These are phyloP conservation scores for Nemania serpens DNA, from an alignment of 2,329 filamentous ascomycete genomes.

Conservation along the genomic window DNA sequence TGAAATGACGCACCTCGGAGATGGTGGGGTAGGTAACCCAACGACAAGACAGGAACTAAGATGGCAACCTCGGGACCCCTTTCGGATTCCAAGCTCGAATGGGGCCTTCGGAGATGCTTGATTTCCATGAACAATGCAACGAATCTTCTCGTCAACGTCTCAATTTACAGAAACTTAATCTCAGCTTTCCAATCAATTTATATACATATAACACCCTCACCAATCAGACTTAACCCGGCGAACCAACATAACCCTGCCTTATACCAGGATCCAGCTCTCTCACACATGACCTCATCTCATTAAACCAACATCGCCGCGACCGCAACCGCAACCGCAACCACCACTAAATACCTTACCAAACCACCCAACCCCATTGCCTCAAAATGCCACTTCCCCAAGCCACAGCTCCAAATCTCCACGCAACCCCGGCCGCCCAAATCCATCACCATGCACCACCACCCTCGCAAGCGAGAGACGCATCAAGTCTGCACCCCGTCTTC, in stretches of 20 bases:
- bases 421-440: conserved; percentile 19
- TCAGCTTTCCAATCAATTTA: too few relatives aligned
- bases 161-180: too few relatives aligned
- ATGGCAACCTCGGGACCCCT: conserved; percentile 26
- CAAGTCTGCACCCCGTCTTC: conserved; percentile 74
- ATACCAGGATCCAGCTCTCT: too few relatives aligned
- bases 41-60: not conserved
- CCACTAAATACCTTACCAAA: not conserved
- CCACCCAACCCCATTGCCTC: not conserved
- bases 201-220: too few relatives aligned
- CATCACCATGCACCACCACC: not conserved
- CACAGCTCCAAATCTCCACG: conserved; percentile 12
- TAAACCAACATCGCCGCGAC: too few relatives aligned
- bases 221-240: too few relatives aligned
- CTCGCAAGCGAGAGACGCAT: conserved; percentile 47
- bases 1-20: conserved; percentile 18
- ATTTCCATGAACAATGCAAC: too few relatives aligned
- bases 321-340: not conserved
- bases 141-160: too few relatives aligned
- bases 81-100: too few relatives aligned
- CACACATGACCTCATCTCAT: not conserved
- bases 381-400: conserved; percentile 22
- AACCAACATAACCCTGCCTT: too few relatives aligned
- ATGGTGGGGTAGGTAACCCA: conserved; percentile 13
- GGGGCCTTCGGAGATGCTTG: too few relatives aligned